Evolutionary conservation across 2,329 filamentous ascomycete genomes (phyloP).

Genomic region (Calonectria fujianensis): DNA sequence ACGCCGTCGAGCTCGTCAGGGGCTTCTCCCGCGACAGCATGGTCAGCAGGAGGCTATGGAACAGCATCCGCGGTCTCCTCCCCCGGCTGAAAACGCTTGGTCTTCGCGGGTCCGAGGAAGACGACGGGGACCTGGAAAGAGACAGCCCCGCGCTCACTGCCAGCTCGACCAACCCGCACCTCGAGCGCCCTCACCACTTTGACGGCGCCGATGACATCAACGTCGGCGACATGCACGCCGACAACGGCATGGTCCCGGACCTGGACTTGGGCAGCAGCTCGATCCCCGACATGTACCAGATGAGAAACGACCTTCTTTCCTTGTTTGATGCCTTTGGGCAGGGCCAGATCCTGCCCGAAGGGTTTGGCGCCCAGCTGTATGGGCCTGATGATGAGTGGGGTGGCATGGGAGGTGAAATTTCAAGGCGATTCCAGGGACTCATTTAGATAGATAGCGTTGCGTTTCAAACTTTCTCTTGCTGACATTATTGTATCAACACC

Average conservation of each 20-base stretch:
- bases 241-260: conserved; percentile 40
- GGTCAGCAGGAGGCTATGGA: conserved; percentile 60
- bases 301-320: conserved; percentile 60
- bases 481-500: neutral
- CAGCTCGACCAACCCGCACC: conserved; percentile 1
- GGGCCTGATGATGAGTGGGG: conserved; percentile 41
- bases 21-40: conserved; percentile 58
- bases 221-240: conserved; percentile 40
- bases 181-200: neutral
- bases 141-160: conserved; percentile 6
- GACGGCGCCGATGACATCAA: conserved; percentile 12
- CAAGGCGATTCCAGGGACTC: conserved; percentile 58
- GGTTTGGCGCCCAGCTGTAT: conserved; percentile 39
- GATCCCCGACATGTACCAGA: conserved; percentile 59
- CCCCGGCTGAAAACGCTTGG: conserved; percentile 57
- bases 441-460: conserved; percentile 44
- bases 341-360: conserved; percentile 50
- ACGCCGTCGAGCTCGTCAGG: conserved; percentile 58
- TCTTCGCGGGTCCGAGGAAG: conserved; percentile 43
- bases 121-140: neutral
- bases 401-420: conserved; percentile 56
- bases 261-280: conserved; percentile 42
- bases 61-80: conserved; percentile 59
- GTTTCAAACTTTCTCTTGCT: neutral
- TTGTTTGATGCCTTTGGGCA: conserved; percentile 61